A percentile compares a stretch with the other conserved stretches of the same genome.
phyloP scores from a whole-genome alignment of 768 basidiomycete genomes.

The Crepidotus variabilis region DNA sequence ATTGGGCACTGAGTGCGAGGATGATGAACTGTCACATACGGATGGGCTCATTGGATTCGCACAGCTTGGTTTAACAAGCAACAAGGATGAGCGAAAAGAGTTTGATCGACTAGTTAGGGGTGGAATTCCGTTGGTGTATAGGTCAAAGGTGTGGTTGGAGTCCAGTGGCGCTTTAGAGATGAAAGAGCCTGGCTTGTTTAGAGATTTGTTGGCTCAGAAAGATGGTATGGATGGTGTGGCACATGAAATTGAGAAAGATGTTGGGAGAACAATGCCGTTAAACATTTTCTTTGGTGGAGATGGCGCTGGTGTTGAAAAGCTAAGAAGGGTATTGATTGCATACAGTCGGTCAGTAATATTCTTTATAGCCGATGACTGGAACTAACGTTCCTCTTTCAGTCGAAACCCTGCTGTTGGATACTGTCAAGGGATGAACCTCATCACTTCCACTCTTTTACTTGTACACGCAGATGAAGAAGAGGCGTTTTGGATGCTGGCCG shows the following conservation, averaged over 20 bases:
- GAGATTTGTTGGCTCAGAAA: slow-evolving; percentile 66
- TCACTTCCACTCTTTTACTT: slow-evolving; percentile 90
- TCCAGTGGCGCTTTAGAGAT: slow-evolving; percentile 92
- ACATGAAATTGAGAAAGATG: slow-evolving; percentile 94
- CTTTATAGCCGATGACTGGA: background rate
- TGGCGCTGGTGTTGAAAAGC: slow-evolving; percentile 89
- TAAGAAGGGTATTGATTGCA: slow-evolving; percentile 84
- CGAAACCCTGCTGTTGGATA: slow-evolving; percentile 93
- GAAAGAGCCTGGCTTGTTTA: slow-evolving; percentile 87
- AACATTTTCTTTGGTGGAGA: slow-evolving; percentile 98
- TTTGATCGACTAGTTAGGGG: slow-evolving; percentile 77
- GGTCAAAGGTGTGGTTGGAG: slow-evolving; percentile 90
- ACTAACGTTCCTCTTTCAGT: slow-evolving; percentile 34
- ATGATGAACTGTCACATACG: slow-evolving; percentile 75
- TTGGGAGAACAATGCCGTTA: slow-evolving; percentile 85
- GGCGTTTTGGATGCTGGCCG: slow-evolving; percentile 92
- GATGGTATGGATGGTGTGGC: slow-evolving; percentile 45
- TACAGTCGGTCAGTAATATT: slow-evolving; percentile 75
- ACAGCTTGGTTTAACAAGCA: slow-evolving; percentile 76
- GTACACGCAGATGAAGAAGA: slow-evolving; percentile 95
- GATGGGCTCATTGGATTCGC: slow-evolving; percentile 90
- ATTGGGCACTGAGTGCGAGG: slow-evolving; percentile 56
- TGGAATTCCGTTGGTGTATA: slow-evolving; percentile 85
- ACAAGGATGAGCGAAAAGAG: slow-evolving; percentile 74
- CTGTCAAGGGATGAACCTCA: slow-evolving; percentile 93